These are phyloP conservation scores for Suhomyces panamericanus DNA, from an alignment of 1,139 yeast species.

Conservation along the genomic window DNA sequence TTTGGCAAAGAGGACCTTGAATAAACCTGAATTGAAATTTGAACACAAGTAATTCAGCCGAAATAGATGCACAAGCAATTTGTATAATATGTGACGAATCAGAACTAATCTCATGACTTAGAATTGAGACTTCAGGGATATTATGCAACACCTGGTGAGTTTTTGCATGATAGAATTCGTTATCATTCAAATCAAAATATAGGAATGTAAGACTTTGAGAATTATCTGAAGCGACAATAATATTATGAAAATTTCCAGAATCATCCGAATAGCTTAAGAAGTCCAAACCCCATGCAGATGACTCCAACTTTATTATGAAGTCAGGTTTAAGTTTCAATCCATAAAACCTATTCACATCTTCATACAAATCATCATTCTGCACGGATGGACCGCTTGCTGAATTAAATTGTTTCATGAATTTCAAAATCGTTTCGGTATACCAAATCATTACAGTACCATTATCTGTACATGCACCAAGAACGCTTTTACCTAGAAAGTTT, in stretches of 20 bases:
- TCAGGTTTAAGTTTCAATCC: constrained; percentile 34
- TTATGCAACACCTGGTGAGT: constrained; percentile 54
- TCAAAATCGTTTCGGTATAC: constrained; percentile 30
- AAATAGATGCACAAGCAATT: constrained; percentile 47
- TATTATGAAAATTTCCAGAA: constrained; percentile 28
- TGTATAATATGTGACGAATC: constrained; percentile 22
- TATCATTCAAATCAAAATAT: constrained; percentile 30
- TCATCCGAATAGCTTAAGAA: constrained; percentile 24
- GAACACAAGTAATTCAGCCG: constrained; percentile 49
- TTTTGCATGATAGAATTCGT: constrained; percentile 32
- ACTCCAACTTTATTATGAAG: constrained; percentile 36
- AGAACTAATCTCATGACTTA: constrained; percentile 22
- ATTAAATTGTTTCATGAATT: constrained; percentile 18
- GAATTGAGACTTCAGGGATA: constrained; percentile 56
- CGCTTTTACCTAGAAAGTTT: constrained; percentile 32
- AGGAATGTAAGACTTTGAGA: constrained; percentile 48
- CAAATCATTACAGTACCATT: constrained; percentile 57
- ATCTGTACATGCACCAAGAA: constrained; percentile 53
- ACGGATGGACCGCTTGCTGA: not conserved
- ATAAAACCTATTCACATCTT: constrained; percentile 13
- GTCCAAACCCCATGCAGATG: constrained; percentile 71
- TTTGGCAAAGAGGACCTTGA: constrained; percentile 31
- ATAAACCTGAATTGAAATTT: constrained; percentile 30
- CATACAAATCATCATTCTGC: constrained; percentile 4
- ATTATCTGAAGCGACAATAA: constrained; percentile 60